Evolutionary conservation across 2,329 filamentous ascomycete species (phyloP).

Genomic region (Coniella vitis): DNA sequence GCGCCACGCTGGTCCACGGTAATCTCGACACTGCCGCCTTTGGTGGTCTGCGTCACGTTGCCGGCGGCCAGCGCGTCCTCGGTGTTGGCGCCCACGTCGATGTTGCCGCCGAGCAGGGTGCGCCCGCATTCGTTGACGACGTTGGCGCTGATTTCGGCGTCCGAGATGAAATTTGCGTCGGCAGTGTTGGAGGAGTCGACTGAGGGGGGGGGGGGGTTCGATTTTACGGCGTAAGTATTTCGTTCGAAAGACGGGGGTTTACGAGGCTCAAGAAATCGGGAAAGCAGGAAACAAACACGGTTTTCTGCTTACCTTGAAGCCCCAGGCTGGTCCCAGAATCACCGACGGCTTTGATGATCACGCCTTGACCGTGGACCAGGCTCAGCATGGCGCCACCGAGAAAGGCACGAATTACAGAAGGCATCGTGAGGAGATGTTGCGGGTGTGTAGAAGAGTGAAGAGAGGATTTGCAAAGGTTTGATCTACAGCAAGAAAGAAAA

Average conservation of each 20-base stretch:
- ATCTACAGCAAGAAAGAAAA: not conserved
- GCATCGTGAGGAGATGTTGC: no score
- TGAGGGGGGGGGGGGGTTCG: not conserved
- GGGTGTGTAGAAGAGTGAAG: no score
- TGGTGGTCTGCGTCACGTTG: slow-evolving; percentile 39
- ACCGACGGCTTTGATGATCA: slow-evolving; percentile 12
- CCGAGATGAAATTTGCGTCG: slow-evolving; percentile 54
- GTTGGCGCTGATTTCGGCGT: slow-evolving; percentile 42
- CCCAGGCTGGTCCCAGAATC: slow-evolving; percentile 9
- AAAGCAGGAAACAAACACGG: no score
- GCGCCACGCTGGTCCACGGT: slow-evolving; percentile 42
- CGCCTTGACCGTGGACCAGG: slow-evolving; percentile 13
- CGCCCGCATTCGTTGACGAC: slow-evolving; percentile 53
- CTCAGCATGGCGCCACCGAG: slow-evolving; percentile 13
- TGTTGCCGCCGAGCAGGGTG: slow-evolving; percentile 52
- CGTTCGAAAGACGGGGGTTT: no score
- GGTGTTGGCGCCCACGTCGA: slow-evolving; percentile 48
- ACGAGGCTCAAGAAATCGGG: no score
- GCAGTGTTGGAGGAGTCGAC: slow-evolving; percentile 3
- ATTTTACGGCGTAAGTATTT: not conserved
- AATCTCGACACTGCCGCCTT: slow-evolving; percentile 35
- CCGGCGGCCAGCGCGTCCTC: slow-evolving; percentile 39
- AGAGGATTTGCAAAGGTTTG: no score
- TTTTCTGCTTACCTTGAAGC: slow-evolving; percentile 4
- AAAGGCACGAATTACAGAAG: slow-evolving; percentile 7